Evolutionary conservation across 768 basidiomycete species (phyloP).

Genomic region (Xerocomellus intermedius): DNA sequence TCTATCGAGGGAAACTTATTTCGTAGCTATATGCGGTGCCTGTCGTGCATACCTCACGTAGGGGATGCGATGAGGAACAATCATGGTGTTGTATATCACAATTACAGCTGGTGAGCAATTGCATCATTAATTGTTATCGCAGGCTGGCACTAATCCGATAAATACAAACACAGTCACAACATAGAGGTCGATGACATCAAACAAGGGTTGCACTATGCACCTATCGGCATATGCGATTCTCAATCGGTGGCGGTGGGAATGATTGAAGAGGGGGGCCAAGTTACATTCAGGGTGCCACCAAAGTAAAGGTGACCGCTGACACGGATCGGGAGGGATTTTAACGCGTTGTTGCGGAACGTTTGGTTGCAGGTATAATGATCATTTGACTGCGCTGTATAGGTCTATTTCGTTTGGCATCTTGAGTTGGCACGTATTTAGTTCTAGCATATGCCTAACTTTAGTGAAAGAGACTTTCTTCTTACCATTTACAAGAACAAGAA

Average conservation of each 20-base stretch:
- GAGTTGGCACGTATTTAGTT: background rate
- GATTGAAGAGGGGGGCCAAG: background rate
- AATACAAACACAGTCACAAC: background rate
- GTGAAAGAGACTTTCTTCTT: background rate
- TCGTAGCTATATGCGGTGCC: background rate
- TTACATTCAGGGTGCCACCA: background rate
- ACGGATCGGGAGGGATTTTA: background rate
- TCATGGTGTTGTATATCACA: background rate
- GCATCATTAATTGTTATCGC: too few species aligned
- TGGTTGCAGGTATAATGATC: too few species aligned
- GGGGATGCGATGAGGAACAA: background rate
- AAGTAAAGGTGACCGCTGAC: too few species aligned
- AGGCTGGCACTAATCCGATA: background rate
- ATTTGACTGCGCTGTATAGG: too few species aligned
- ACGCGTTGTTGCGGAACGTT: background rate
- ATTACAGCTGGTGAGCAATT: background rate
- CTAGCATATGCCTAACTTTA: background rate
- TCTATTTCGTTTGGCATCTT: background rate
- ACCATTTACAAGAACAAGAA: too few species aligned
- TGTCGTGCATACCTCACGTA: background rate
- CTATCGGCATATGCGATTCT: background rate
- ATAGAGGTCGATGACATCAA: background rate
- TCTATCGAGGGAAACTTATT: background rate
- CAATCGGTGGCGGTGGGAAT: background rate
- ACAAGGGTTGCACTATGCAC: background rate